Evolutionary conservation across 768 basidiomycete genomes (phyloP), one percentile per base, ranked within the genome.

Genomic region (Leccinum uliginosum): DNA sequence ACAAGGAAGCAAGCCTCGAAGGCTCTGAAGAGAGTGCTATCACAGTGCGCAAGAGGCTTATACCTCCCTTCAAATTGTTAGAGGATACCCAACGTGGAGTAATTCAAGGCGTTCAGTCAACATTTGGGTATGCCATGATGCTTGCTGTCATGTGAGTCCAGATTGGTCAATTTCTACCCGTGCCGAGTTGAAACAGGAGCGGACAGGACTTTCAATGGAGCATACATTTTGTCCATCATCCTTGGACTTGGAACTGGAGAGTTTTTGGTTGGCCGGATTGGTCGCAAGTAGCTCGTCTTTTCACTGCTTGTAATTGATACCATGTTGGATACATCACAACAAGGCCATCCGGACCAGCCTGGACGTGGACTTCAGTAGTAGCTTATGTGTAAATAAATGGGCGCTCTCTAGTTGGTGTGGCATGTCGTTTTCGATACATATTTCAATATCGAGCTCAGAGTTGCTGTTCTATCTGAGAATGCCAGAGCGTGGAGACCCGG

Each of bases 171-270:
- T 17, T 17, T 19, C 40, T 58, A 29, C 38, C 51, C 12, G 47
- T 10, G 26, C 48, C 30, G 26, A 54, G 3, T 64, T 30, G 43
- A 60, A 66, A 23, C 48, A 23, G 52, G 38, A 35, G 10, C 59
- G 46, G 59, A 54, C 65, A 95, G 92, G 93, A 89, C 89, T 6
- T 94, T 89, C 73, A 85, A 93, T 62, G 86, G 80, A 5, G 86
- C 82, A 26, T 95, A 83, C 65, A 78, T 94, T 55, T 80, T 94
- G 32, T 78, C 86, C 11, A 82, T 93, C 58, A 67, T 93, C 14
- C 54, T 83, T 2, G 92, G 92, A 1, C 72, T 87, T 29, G 87
- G 83, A 9, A 68, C 88, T 17, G 93, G 92, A 11, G 93, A 95
- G 73, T 70, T 83, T 17, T 54, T 85, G 30, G 89, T 91, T 62